These are phyloP conservation scores for Ramalina intermedia DNA, from an alignment of 495 filamentous ascomycete species.

Conservation along the genomic window DNA sequence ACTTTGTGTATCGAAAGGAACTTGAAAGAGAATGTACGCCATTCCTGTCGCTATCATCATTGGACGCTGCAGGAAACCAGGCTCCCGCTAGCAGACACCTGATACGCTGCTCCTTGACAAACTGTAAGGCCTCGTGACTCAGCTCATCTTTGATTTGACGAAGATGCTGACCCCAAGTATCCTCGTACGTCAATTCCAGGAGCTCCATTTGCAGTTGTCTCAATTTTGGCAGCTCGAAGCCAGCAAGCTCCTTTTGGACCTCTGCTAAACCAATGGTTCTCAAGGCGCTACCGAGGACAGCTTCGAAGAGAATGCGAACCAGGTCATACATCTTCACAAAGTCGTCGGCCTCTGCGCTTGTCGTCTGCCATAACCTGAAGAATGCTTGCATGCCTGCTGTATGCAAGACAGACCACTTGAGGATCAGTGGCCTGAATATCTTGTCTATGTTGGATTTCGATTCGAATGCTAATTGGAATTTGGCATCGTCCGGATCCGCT, in stretches of 20 bases:
- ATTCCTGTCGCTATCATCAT: constrained; percentile 23
- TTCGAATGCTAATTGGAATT: constrained; percentile 63
- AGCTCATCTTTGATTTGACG: constrained; percentile 85
- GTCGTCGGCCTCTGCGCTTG: constrained; percentile 68
- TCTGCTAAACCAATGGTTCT: constrained; percentile 77
- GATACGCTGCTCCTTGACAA: constrained; percentile 91
- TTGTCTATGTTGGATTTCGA: constrained; percentile 69
- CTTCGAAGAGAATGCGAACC: constrained; percentile 79
- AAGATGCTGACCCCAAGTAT: constrained; percentile 84
- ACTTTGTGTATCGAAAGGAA: constrained; percentile 51
- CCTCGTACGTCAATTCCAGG: constrained; percentile 79
- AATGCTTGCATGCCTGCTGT: constrained; percentile 78
- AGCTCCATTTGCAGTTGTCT: constrained; percentile 92
- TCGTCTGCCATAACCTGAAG: constrained; percentile 82
- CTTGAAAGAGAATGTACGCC: constrained; percentile 35
- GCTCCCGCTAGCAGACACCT: constrained; percentile 78
- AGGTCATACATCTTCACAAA: constrained; percentile 87
- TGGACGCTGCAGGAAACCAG: constrained; percentile 62
- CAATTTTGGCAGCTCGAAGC: constrained; percentile 63
- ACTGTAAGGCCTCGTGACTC: constrained; percentile 81
- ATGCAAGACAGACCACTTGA: constrained; percentile 96
- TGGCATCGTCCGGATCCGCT: constrained; percentile 66
- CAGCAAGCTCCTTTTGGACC: constrained; percentile 74
- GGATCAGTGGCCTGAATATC: constrained; percentile 70
- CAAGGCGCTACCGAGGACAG: constrained; percentile 70